Percentiles rank a stretch among this genome's conserved stretches.
Conservation (phyloP, 2,329 filamentous ascomycete genomes). For the Hypoxylon sp. region DNA sequence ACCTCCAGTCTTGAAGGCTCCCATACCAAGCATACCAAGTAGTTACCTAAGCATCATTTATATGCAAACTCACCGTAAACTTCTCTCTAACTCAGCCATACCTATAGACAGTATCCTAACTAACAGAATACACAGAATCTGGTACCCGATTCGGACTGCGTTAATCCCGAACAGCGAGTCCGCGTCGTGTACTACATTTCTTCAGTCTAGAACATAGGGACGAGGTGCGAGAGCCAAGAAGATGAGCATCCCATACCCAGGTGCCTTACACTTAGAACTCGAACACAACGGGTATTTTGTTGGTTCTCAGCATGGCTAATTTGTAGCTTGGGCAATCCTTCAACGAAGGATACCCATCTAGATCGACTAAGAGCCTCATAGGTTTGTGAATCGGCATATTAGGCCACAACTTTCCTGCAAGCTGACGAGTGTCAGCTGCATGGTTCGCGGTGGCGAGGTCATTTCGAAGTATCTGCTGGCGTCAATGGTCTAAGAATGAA, state of each 20-base stretch:
- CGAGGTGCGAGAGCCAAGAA: constrained; percentile 4
- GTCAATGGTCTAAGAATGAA: background rate
- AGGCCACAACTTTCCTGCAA: background rate
- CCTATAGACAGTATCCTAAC: constrained; percentile 25
- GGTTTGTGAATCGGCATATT: background rate
- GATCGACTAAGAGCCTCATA: background rate
- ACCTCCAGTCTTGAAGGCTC: too few relatives aligned
- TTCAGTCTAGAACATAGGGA: background rate
- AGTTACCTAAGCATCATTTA: too few relatives aligned
- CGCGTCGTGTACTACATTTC: background rate
- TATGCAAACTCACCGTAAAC: too few relatives aligned
- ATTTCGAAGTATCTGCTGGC: background rate
- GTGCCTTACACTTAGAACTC: background rate
- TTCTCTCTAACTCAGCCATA: too few relatives aligned
- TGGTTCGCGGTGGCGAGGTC: background rate
- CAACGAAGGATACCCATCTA: background rate
- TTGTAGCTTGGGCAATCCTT: background rate
- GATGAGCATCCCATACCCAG: background rate
- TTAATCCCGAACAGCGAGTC: background rate
- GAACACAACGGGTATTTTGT: background rate
- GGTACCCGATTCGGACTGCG: background rate
- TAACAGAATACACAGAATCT: constrained; percentile 19
- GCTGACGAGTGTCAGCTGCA: constrained; percentile 1
- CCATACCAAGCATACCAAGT: too few relatives aligned
- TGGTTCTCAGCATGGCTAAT: background rate